Base-by-base conservation (phyloP, 257 asterid genomes). In the Echium plantagineum region DNA sequence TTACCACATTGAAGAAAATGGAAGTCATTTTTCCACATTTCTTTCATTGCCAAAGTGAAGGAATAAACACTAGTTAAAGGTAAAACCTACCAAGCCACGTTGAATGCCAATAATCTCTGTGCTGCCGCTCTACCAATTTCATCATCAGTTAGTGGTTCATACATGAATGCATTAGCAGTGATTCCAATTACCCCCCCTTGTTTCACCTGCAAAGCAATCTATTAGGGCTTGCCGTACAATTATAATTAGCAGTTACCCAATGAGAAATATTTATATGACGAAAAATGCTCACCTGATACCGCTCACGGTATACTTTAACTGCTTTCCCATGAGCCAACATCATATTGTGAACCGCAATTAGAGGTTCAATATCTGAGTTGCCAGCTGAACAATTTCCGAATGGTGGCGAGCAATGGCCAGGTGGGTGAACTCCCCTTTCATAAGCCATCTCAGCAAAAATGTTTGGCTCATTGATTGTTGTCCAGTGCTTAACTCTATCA, bases 401-500 rank as follows among this genome's bases (percentile, higher is more conserved):
- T 52, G 91, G 91, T 24, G 79, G 77, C 0, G 96, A 82, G 60
- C 96, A 85, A 22, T 68, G 94, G 30, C 63, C 78, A 5, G 96
- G 96, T 3, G 96, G 89, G 55, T 32, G 82, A 1, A 1, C 5
- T 7, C 83, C 90, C 46, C 63, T 66, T 60, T 74, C 80, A 9
- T 82, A 91, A 0, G 72, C 80, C 72, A 76, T 30, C 67, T 78
- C 81, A 1, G 86, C 47, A 10, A 64, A 69, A 18, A 85, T 52
- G 80, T 80, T 80, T 53, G 88, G 85, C 65, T 89, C 95, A 6
- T 89, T 89, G 58, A 89, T 68, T 6, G 93, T 78, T 42, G 67
- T 58, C 97, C 97, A 89, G 53, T 89, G 64, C 76, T 75, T 86
- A 52, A 86, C 94, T 18, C 91, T 81, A 61, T 89, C 93, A 18